Base-by-base conservation (phyloP, 257 asterid genomes). In the Nyctanthes arbortristis region DNA sequence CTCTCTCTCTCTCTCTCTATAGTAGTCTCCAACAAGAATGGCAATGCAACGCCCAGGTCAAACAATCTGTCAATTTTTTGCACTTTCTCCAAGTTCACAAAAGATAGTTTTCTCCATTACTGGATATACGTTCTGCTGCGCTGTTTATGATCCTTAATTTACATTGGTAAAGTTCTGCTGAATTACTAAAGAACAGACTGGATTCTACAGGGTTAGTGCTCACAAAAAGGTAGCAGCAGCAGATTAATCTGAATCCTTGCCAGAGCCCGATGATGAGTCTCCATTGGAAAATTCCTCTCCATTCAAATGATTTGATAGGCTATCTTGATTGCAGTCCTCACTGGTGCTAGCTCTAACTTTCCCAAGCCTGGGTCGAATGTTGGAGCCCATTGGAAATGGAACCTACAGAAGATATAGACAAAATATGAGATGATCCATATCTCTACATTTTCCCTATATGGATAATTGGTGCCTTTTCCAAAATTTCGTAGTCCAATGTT, bases 361-460 rank as follows among this genome's bases (percentile, higher is more conserved):
- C 18, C 89, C 84, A 3, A 87, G 84, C 69, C 96, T 80, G 61
- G 97, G 62, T 63, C 97, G 93, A 66, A 91, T 82, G 66, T 89
- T 89, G 45, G 86, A 78, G 68, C 99, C 99, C 97, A 91, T 85
- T 75, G 99, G 99, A 70, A 94, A 94, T 35, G 99, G 97, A 77
- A 94, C 99, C 99, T 94, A 86, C 80, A 68, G 32, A 29, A 10
- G 62, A 3, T 30, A 39, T 30, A 54, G 28, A 63, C 34, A n/a
- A 63, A 36, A 20, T 27, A 18, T 32, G 24, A 69, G 63, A 54
- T 16, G 30, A 18, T 64, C 55, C 35, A 49, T 16, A 20, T 45
- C 33, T 47, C 13, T 54, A 14, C 28, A 0, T 29, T 59, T 59
- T 45, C 14, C 37, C 59, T 14, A 22, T 27, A 14, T 24, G 24